These are phyloP conservation scores for Pythium sukuiense DNA, from an alignment of 352 stramenopile genomes.

Conservation along the genomic window DNA sequence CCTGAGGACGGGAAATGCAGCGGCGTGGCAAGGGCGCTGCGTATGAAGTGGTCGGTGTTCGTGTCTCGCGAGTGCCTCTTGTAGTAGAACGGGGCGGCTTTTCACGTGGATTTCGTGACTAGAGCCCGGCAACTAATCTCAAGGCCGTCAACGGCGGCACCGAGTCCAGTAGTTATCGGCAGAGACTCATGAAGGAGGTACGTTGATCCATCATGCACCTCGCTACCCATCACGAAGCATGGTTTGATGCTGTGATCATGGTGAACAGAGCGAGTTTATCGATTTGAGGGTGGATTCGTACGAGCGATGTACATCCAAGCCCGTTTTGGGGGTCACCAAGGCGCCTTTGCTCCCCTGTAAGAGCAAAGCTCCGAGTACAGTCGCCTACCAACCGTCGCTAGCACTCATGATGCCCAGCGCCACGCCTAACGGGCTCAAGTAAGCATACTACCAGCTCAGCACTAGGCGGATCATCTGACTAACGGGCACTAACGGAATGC, in stretches of 20 bases:
- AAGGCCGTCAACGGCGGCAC: neutral
- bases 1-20: constrained; percentile 5
- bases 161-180: neutral
- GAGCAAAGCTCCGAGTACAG: neutral
- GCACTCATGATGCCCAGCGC: constrained; percentile 25
- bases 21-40: constrained; percentile 9
- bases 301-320: constrained; percentile 13
- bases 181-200: neutral
- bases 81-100: neutral
- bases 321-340: constrained; percentile 18
- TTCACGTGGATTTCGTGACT: neutral
- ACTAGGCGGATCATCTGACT: neutral
- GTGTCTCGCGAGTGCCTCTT: neutral
- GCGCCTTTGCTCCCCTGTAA: constrained; percentile 16
- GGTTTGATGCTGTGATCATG: neutral
- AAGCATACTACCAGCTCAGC: neutral
- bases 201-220: neutral
- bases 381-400: constrained; percentile 12
- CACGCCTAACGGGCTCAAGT: constrained; percentile 29
- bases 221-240: neutral
- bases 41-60: constrained; percentile 16
- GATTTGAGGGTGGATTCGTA: constrained; percentile 38
- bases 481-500: neutral
- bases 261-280: constrained; percentile 29
- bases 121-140: neutral